Percentiles rank a stretch among this genome's conserved stretches.
phyloP scores from a whole-genome alignment of 2,329 filamentous ascomycete species.

The Rhinocladiella mackenziei region DNA sequence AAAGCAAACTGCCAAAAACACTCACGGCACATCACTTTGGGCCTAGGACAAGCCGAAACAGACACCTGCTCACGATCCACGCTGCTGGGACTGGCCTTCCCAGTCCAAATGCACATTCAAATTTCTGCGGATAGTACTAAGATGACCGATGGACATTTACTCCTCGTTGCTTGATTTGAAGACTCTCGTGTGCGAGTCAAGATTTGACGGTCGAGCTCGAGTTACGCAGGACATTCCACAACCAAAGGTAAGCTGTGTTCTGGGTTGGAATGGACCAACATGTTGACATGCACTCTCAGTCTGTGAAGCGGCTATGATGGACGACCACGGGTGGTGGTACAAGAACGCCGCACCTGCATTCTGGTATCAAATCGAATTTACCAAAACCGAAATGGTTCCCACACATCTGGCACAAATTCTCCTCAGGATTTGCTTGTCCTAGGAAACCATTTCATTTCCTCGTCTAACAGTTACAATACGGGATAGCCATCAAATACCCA shows the following conservation, averaged over 20 bases:
- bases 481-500: too few species aligned
- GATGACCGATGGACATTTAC: conserved; percentile 5
- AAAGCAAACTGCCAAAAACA: neutral
- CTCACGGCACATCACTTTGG: conserved; percentile 2
- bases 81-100: conserved; percentile 10
- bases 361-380: conserved; percentile 8
- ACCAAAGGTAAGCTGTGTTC: conserved; percentile 1
- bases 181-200: too few species aligned
- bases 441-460: neutral
- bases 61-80: conserved; percentile 7
- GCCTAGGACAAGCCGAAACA: conserved; percentile 1
- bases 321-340: conserved; percentile 7
- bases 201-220: neutral
- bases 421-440: neutral
- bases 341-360: conserved; percentile 5
- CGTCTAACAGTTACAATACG: neutral
- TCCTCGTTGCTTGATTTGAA: too few species aligned
- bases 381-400: neutral
- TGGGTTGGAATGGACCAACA: conserved; percentile 1
- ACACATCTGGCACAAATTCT: neutral
- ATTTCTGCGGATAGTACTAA: conserved; percentile 2
- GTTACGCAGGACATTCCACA: conserved; percentile 2
- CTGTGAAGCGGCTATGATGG: neutral
- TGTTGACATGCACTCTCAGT: too few species aligned
- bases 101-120: conserved; percentile 11